Base-by-base conservation (phyloP, 1,139 yeast genomes). In the Candida sp. region DNA sequence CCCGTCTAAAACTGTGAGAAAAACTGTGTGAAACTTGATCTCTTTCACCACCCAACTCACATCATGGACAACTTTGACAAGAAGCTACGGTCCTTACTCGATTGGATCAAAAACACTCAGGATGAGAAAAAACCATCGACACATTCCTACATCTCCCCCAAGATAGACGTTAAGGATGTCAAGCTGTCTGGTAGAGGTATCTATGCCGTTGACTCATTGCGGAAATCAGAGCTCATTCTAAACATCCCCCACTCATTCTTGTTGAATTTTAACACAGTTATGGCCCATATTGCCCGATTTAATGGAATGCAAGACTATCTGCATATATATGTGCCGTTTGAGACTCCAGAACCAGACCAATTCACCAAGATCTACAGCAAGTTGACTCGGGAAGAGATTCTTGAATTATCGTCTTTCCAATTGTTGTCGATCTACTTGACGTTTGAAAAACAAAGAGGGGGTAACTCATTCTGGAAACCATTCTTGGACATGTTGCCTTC, bases 151-250 rank as follows among this genome's bases (percentile, higher is more conserved):
- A 63, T 73, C 12, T 71, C 77, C 3, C 65, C 72, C 7, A 67
- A 66, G 47, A 57, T 72, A 23, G 59, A 54, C 7, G 71, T 74
- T n/a, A 57, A 58, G 32, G 67, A 67, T 38, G 61, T 58, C 34
- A 51, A 54, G 7, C 62, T 67, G 8, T 77, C 83, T 35, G 96
- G 96, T 30, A 77, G 93, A 66, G 90, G 92, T 56, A 77, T 90
- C 33, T 72, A 77, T 42, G 81, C 85, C 4, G 31, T 7, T 8
- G 65, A 64, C 0, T 46, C 49, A 4, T 63, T 89, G 32, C 57
- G 58, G 12, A 58, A 62, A 7, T 70, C 77, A 44, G 83, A 82
- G 50, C 65, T 68, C 23, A 62, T 89, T 32, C 70, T 88, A 25
- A 73, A 78, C 45, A 79, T 90, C 22, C 88, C 91, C 1, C 84